Evolutionary conservation across 2,329 filamentous ascomycete species (phyloP), one percentile per base, ranked within the genome.

Genomic region (Triangularia verruculosa): DNA sequence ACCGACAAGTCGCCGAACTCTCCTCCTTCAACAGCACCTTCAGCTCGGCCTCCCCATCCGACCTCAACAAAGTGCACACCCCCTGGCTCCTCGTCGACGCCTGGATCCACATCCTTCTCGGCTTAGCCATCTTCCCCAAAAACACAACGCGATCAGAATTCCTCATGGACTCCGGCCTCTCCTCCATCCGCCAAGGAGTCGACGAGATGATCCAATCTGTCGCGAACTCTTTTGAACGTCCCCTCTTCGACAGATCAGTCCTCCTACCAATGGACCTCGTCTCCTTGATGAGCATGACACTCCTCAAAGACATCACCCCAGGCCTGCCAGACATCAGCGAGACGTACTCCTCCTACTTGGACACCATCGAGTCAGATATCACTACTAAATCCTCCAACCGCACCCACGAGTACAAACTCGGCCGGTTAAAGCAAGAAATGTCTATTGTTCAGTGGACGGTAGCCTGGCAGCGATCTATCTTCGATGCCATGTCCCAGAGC

Each of bases 261-360:
- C 67, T 82, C 24, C 66, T 78, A 30, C 81, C 80, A 1, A 72
- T 78, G 43, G 80, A 82, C 20, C 63, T 82, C 2, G 65, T 80
- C 25, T 77, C 78, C 0, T 68, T 82, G 17, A 68, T 81, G 11
- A 73, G 73, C 9, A 65, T 77, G 39, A 74, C 73, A 13, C 70
- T 83, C 30, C 64, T 81, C 1, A 70, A 74, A 52, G 78, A 82
- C 47, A 69, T 73, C 20, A 77, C 76, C 1, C 74, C 73, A 4
- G 74, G 72, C 53, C 73, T 74, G 30, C 73, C 77, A 2, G 75
- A 77, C 27, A 76, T 82, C 15, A 74, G 71, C 39, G 74, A 77
- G 22, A 79, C 76, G 0, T 82, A 82, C 57, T 78, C 76, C 0
- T 72, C 78, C 43, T 79, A 78, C 52, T 72, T 82, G 3, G 74